Percentiles rank a stretch among this genome's conserved stretches.
phyloP scores from a whole-genome alignment of 225 moss, liverwort and hornwort species.

The Bryoerythrophyllum caledonicum region DNA sequence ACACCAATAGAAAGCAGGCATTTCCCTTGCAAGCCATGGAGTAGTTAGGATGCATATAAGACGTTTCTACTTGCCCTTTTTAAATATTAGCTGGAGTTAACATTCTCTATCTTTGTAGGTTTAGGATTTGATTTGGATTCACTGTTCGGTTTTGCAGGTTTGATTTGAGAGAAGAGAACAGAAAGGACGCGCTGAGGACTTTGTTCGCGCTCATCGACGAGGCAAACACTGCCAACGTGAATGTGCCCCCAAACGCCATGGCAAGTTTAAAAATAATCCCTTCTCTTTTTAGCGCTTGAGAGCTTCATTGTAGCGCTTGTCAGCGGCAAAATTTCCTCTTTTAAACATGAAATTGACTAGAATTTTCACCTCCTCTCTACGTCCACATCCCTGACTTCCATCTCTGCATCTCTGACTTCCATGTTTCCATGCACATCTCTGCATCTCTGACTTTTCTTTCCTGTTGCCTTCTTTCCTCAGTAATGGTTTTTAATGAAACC shows the following conservation, averaged over 20 bases:
- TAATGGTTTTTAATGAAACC: neutral
- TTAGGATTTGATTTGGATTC: neutral
- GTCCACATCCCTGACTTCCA: too few species aligned
- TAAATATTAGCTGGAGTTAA: too few species aligned
- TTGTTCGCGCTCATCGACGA: conserved; percentile 70
- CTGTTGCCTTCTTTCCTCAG: too few species aligned
- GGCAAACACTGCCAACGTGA: conserved; percentile 54
- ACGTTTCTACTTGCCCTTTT: too few species aligned
- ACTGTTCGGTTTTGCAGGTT: conserved; percentile 35
- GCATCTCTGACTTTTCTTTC: too few species aligned
- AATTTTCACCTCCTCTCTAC: too few species aligned
- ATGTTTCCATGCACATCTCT: too few species aligned
- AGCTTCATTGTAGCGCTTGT: neutral
- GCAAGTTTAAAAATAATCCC: conserved; percentile 22
- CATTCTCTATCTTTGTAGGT: neutral
- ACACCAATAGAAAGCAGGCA: too few species aligned
- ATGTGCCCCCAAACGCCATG: conserved; percentile 16
- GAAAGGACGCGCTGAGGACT: conserved; percentile 72
- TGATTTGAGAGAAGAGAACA: conserved; percentile 86
- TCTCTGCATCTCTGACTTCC: too few species aligned
- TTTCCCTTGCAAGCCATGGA: too few species aligned
- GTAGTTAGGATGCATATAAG: too few species aligned
- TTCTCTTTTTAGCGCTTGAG: neutral
- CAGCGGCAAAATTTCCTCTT: neutral
- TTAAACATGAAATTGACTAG: neutral